phyloP scores from a whole-genome alignment of 2,329 filamentous ascomycete species.

The Zasmidium citrigriseum region DNA sequence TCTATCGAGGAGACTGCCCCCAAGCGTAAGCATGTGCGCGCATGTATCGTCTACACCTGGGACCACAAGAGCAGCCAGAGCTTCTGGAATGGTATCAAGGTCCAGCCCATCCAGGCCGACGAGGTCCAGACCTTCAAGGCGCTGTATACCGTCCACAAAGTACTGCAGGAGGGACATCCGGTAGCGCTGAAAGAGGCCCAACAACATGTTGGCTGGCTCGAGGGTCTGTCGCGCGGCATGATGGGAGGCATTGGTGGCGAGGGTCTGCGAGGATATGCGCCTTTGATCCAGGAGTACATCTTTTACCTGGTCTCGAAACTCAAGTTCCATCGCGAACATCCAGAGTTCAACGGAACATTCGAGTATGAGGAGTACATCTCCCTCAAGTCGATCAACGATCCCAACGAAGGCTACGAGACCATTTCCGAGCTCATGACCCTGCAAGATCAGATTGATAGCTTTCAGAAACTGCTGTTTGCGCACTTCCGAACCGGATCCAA shows the following conservation, averaged over 20 bases:
- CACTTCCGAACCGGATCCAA: constrained; percentile 90
- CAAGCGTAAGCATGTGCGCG: constrained; percentile 92
- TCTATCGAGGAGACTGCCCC: constrained; percentile 62
- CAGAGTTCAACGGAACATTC: constrained; percentile 98
- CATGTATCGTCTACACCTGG: constrained; percentile 98
- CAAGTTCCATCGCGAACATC: constrained; percentile 93
- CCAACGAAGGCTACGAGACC: constrained; percentile 95
- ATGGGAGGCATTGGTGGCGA: constrained; percentile 77
- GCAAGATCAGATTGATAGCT: constrained; percentile 97
- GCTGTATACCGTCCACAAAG: constrained; percentile 94
- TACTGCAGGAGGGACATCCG: constrained; percentile 94
- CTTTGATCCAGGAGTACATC: constrained; percentile 94
- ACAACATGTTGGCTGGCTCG: constrained; percentile 85
- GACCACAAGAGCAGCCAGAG: constrained; percentile 93
- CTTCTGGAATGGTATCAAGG: constrained; percentile 99
- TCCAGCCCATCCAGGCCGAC: constrained; percentile 98
- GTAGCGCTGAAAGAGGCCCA: constrained; percentile 85
- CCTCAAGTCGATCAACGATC: constrained; percentile 96
- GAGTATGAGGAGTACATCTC: constrained; percentile 99
- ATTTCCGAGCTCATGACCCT: constrained; percentile 95
- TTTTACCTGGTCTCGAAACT: constrained; percentile 93
- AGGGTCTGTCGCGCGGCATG: constrained; percentile 83
- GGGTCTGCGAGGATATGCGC: constrained; percentile 67
- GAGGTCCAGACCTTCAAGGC: constrained; percentile 99
- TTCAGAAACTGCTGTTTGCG: constrained; percentile 97